Evolutionary conservation across 1,139 yeast genomes (phyloP), one percentile per base, ranked within the genome.

Genomic region (Casaregolazyma lundiana): DNA sequence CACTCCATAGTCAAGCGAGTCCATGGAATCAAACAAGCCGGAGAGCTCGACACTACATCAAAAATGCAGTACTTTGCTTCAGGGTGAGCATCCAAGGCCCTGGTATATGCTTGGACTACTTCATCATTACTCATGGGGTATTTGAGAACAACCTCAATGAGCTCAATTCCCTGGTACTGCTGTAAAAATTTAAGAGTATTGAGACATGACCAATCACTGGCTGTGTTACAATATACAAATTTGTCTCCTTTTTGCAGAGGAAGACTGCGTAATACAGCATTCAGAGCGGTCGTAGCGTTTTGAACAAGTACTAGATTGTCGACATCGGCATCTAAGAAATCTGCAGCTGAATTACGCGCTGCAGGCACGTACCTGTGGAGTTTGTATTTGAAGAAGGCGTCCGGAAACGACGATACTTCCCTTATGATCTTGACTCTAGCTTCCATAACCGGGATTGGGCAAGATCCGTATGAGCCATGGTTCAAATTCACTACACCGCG

Each of bases 211-310:
- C 73, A 78, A 57, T 81, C 84, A 1, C 77, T 71, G n/a, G n/a
- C n/a, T n/a, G 83, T 75, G 35, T 72, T 68, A 44, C 74, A 72
- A 29, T 75, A 61, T 16, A 80, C 66, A 19, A 82, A 65, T 45
- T 69, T 73, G 56, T 83, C 89, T n/a, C 80, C 81, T 44, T 69
- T 65, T 7, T 64, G 46, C 57, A 80, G 78, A 1, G 77, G 77
- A 41, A 66, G 69, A 35, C 82, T 76, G 51, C 87, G 66, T 47
- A 82, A 66, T 1, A 82, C 73, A 0, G 80, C 67, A 59, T 82
- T 81, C 42, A 79, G 71, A 1, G 81, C 87, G 4, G 75, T 65
- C 3, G 88, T 80, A 3, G 88, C 85, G 58, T 82, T 83, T 9
- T 69, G 64, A 1, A 75, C 75, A 34, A 80, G 61, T 0, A 77